Evolutionary conservation across 2,329 filamentous ascomycete species (phyloP), one percentile per base, ranked within the genome.

Genomic region (Ampelomyces quisqualis): DNA sequence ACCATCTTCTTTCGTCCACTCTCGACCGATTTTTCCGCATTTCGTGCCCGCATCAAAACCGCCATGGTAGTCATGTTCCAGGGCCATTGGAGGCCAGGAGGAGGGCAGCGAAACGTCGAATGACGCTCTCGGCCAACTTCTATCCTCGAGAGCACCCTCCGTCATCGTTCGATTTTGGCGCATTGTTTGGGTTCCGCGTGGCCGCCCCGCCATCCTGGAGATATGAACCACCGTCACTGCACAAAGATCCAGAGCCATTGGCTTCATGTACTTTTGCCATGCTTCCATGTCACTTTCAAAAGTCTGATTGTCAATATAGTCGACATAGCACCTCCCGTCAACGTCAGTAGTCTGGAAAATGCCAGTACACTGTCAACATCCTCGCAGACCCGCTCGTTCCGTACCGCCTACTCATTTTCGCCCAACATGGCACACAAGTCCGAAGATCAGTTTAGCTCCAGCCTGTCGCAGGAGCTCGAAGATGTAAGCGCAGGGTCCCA

Each of bases 71-170:
- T 69, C 73, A 74, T 49, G 76, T 81, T 3, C 81, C 81, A 8
- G 81, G 81, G 2, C 81, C 81, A 57, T 69, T 84, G 68, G 81
- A 84, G 65, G 79, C 80, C 31, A 74, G 76, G 47, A 72, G 74
- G 57, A 71, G 81, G 37, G 68, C 76, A 31, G 70, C 77, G 2
- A 81, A 74, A 62, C 71, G 81, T 39, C 73, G 75, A 38, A 81
- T 82, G 68, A 77, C 62, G 71, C 37, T 72, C 7, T 57, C 60
- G 27, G 54, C 69, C 13, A 56, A 76, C 8, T 72, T 74, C 22
- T 62, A 68, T 31, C 56, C 60, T 20, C 50, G 53, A 18, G 53
- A 50, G 22, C 52, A 31, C 28, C 47, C 56, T 22, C 45, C 51
- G 27, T 49, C 55, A n/a, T 38, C 49, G 5, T 64, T 63, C 52